Base-by-base conservation (phyloP, 176 grass and related monocot species). In the Chrysopogon serrulatus region DNA sequence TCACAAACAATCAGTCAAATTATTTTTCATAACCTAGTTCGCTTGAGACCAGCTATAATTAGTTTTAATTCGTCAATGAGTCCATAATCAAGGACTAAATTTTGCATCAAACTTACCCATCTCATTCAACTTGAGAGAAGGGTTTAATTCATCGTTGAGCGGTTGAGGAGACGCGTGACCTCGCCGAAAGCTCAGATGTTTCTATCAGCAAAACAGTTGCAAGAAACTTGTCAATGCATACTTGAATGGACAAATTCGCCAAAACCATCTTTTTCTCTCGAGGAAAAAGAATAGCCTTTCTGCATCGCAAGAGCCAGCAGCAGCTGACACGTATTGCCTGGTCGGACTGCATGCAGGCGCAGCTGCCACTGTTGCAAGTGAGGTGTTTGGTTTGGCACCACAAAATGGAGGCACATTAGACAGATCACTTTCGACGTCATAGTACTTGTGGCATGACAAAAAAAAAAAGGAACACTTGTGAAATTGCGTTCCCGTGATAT, bases 341-440 rank as follows among this genome's bases (percentile, higher is more conserved):
- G 60, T 45, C 41, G 26, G 70, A 47, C n/a, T 30, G 42, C 42
- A 31, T 40, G 39, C 39, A 40, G 33, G 19, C 30, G 45, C 28
- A 33, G 70, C 44, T 19, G 30, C 17, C 51, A 45, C 71, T 34
- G 30, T 48, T 73, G 71, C 42, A 49, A 49, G n/a, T 28, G 68
- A 71, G 68, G 68, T 71, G 68, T 43, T 71, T 71, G 68, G n/a
- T 6, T 28, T 45, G 43, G 68, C 68, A 44, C 68, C 68, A 71
- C 68, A 71, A 28, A 71, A 71, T n/a, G 23, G 35, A 21, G 66
- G 40, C 21, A 76, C 27, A n/a, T n/a, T n/a, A 56, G 24, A 30
- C 56, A 16, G 27, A 60, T 62, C 37, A 18, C 23, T 63, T 65
- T 65, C 27, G 7, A 33, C 40, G 5, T 65, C 65, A 70, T 40